Evolutionary conservation across 2,329 filamentous ascomycete genomes (phyloP).

Genomic region (Trichoderma lentiforme): DNA sequence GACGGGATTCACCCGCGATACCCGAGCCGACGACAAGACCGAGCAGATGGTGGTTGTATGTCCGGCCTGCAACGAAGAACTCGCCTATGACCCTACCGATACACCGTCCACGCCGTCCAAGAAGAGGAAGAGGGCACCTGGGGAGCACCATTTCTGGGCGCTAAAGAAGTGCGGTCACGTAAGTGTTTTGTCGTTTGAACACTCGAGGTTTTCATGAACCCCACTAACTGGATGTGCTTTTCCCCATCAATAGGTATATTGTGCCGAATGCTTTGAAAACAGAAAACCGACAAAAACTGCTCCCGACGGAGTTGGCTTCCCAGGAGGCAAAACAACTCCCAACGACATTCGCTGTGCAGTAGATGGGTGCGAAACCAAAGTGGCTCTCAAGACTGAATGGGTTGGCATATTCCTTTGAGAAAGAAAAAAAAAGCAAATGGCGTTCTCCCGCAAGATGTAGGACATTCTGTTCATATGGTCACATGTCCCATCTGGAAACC

Average conservation of each 20-base stretch:
- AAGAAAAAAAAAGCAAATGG: too few relatives aligned
- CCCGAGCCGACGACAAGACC: constrained; percentile 45
- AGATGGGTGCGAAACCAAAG: constrained; percentile 53
- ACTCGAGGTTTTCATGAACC: background rate
- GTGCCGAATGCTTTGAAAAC: constrained; percentile 58
- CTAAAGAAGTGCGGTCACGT: constrained; percentile 91
- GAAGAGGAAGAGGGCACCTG: constrained; percentile 47
- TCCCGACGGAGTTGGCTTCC: constrained; percentile 38
- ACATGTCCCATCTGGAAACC: background rate
- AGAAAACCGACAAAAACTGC: constrained; percentile 41
- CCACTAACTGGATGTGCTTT: background rate
- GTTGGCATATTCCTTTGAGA: constrained; percentile 57
- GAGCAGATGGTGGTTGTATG: constrained; percentile 74
- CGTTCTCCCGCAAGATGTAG: background rate
- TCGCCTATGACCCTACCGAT: constrained; percentile 65
- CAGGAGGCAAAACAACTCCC: constrained; percentile 27
- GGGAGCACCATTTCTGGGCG: constrained; percentile 88
- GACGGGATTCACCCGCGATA: constrained; percentile 77
- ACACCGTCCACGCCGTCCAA: constrained; percentile 25
- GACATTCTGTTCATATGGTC: background rate
- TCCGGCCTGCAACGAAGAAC: constrained; percentile 79
- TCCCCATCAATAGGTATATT: constrained; percentile 52
- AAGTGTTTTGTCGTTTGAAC: constrained; percentile 30
- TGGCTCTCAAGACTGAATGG: constrained; percentile 55
- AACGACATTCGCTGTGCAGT: constrained; percentile 52